phyloP scores from a whole-genome alignment of 1,284 basidiomycete genomes.

The Neonothopanus nambi region DNA sequence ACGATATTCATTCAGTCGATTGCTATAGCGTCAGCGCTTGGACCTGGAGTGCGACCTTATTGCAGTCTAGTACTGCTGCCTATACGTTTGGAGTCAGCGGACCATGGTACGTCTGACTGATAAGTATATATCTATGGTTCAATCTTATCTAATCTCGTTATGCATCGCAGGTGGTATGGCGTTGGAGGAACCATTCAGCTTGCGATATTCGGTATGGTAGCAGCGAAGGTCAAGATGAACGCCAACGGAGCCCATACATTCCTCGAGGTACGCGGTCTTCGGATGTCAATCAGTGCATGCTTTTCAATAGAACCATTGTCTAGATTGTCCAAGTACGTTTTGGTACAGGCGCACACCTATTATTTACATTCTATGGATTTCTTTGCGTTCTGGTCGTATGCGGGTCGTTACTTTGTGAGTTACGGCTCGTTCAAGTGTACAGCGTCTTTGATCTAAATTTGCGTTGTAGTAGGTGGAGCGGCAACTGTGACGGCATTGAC shows the following conservation, averaged over 20 bases:
- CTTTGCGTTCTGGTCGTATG: conserved; percentile 63
- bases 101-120: conserved; percentile 37
- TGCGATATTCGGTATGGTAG: conserved; percentile 56
- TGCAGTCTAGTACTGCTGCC: conserved; percentile 57
- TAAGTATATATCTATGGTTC: neutral
- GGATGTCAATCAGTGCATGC: neutral
- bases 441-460: neutral
- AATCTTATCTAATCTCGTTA: neutral
- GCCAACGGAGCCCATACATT: conserved; percentile 59
- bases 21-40: conserved; percentile 56
- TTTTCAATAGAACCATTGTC: neutral
- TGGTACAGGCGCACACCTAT: conserved; percentile 58
- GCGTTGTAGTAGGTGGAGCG: conserved; percentile 49
- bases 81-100: conserved; percentile 56
- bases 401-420: conserved; percentile 49
- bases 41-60: conserved; percentile 61
- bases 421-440: neutral
- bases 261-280: conserved; percentile 33
- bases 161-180: conserved; percentile 46
- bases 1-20: neutral
- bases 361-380: conserved; percentile 68
- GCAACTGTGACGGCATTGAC: conserved; percentile 69
- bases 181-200: conserved; percentile 59
- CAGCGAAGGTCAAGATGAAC: conserved; percentile 61
- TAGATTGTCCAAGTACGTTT: conserved; percentile 68